phyloP scores from a whole-genome alignment of 768 basidiomycete genomes.

The Tubosaeta sp. region DNA sequence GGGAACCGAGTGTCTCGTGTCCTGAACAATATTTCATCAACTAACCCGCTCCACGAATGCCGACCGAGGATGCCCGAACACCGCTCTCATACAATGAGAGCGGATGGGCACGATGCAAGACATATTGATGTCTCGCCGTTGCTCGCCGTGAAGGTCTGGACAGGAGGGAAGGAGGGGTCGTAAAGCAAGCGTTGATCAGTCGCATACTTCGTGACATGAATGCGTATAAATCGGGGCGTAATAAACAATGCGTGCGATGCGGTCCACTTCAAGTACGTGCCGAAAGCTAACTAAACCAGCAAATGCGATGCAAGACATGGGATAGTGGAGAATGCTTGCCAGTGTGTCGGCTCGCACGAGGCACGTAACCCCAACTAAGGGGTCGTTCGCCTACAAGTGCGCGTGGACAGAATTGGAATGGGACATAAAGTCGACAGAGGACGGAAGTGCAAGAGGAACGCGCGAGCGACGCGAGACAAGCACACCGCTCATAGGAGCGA shows the following conservation, averaged over 20 bases:
- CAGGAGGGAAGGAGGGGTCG: conserved; percentile 8
- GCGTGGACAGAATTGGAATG: conserved; percentile 48
- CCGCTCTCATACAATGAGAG: conserved; percentile 36
- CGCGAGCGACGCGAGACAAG: conserved; percentile 53
- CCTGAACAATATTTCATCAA: conserved; percentile 20
- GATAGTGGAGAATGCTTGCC: conserved; percentile 45
- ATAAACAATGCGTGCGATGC: conserved; percentile 37
- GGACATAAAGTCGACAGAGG: conserved; percentile 42
- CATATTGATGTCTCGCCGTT: conserved; percentile 24
- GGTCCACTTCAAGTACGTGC: conserved; percentile 24
- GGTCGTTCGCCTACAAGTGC: conserved; percentile 71
- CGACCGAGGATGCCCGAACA: conserved; percentile 18
- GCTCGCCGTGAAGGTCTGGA: conserved; percentile 19
- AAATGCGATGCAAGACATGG: conserved; percentile 15
- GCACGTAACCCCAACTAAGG: conserved; percentile 79
- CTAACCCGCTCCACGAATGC: conserved; percentile 23
- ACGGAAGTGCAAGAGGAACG: conserved; percentile 43
- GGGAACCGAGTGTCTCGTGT: conserved; percentile 2
- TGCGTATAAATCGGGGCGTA: conserved; percentile 39
- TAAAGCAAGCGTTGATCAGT: conserved; percentile 45
- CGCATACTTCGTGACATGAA: conserved; percentile 31
- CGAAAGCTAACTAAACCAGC: conserved; percentile 24
- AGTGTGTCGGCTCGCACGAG: conserved; percentile 74
- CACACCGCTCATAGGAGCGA: conserved; percentile 45
- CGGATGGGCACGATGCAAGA: conserved; percentile 21